Evolutionary conservation across 805 yeast species (phyloP), one percentile per base, ranked within the genome.

Genomic region (Candida sakaeoensis): DNA sequence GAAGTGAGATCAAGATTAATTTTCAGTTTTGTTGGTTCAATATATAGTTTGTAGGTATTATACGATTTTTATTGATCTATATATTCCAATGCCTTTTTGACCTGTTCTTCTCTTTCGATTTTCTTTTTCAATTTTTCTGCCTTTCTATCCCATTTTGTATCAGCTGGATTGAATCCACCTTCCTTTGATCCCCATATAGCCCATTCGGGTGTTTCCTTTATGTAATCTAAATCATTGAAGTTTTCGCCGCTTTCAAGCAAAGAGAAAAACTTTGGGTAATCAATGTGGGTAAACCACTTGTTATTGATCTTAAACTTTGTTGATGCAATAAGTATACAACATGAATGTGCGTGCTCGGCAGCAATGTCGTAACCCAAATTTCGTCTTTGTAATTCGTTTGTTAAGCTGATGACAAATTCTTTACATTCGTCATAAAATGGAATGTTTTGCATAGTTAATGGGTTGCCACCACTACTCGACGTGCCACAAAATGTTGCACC

Each of bases 401-500:
- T 75, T 47, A 89, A 74, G 8, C 67, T 70, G 35, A 69, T 70
- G 4, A 88, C 96, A 59, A 89, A 89, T 6, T 60, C 65, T 50
- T 79, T 80, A 55, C 95, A 91, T 58, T 89, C 97, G 47, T 87
- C 95, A 56, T 89, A 89, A 55, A 85, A 89, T 33, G 97, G 97
- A 41, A 90, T 93, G 55, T 89, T 89, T 57, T 89, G 91, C 97
- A 89, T 89, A 2, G 96, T 88, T 49, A 89, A 69, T 35, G 95
- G 90, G 54, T 89, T 87, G 24, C 93, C 90, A 57, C 86, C 85
- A 33, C 82, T 87, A 41, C 65, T 66, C 9, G 95, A 84, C 0
- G 95, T 83, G 0, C 97, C 97, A 68, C 96, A 88, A 65, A 86
- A 89, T 0, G 97, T 89, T 9, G 95, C 96, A 40, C 97, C 97